These are phyloP conservation scores for Silene latifolia DNA, from an alignment of 148 eudicot genomes.

Conservation along the genomic window DNA sequence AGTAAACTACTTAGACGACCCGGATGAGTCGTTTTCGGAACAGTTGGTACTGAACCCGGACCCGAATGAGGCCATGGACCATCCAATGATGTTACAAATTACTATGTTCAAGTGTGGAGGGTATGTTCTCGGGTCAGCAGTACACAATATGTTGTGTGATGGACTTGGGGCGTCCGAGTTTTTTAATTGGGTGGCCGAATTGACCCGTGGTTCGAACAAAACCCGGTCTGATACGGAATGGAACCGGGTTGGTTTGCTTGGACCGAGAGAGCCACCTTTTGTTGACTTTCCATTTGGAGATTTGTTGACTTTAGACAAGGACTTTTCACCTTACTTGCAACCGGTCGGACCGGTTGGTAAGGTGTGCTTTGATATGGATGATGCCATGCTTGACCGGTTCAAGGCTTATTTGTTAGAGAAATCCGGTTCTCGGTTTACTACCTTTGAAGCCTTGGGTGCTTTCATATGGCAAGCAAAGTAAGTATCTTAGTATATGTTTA, in stretches of 20 bases:
- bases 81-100: conserved; percentile 27
- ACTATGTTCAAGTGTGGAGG: conserved; percentile 63
- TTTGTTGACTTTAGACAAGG: conserved; percentile 38
- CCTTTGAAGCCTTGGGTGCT: conserved; percentile 78
- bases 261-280: conserved; percentile 50
- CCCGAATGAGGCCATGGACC: conserved; percentile 8
- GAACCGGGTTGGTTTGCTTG: conserved; percentile 48
- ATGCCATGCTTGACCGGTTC: conserved; percentile 53
- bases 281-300: conserved; percentile 49
- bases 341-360: conserved; percentile 33
- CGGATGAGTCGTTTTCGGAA: conserved; percentile 11
- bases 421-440: conserved; percentile 53
- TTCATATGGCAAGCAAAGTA: conserved; percentile 73
- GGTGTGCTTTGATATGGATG: conserved; percentile 41
- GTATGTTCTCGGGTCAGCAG: conserved; percentile 49
- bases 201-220: conserved; percentile 43
- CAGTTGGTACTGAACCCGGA: conserved; percentile 14
- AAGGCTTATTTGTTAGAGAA: conserved; percentile 37
- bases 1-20: conserved; percentile 16
- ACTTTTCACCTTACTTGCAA: conserved; percentile 24
- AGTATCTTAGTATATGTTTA: not conserved
- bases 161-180: conserved; percentile 62
- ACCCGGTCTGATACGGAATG: conserved; percentile 45
- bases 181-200: conserved; percentile 53
- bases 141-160: conserved; percentile 55